Base-by-base conservation (phyloP, 495 filamentous ascomycete genomes). In the Aspergillus nanangensis region DNA sequence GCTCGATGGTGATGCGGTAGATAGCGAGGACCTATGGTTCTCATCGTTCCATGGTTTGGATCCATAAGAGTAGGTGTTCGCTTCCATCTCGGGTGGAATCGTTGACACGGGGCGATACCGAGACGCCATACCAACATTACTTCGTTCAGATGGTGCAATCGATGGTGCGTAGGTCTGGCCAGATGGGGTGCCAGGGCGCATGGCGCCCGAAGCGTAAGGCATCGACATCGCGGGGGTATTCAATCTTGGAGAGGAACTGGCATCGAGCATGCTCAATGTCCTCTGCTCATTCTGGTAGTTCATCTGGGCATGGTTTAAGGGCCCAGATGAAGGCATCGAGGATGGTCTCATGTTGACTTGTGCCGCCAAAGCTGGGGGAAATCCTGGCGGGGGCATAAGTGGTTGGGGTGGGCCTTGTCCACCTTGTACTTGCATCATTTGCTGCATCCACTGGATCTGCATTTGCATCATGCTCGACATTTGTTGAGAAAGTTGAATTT, bases 111-210 rank as follows among this genome's bases (percentile, higher is more conserved):
- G 91, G 11, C 94, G 82, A 66, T 98, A 98, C n/a, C 93, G 82
- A 27, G 88, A 82, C 19, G 92, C 87, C 38, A 92, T 70, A 3
- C 93, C 94, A 45, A 96, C 76, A 61, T 90, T 97, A 67, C 88
- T 96, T 39, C 93, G 84, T 67, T 98, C 93, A 1, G 87, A 95
- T 4, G 93, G 94, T 4, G 93, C 91, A 45, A 97, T 92, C 3
- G 83, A 87, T 3, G 85, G 71, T 0, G 84, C 73, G 59, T 88
- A 89, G 15, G 78, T 76, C 41, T 63, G 58, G 14, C 62, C 59
- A 22, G 42, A 49, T 20, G 60, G 52, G 7, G 61, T 67, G 23
- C 46, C 51, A 19, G 70, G 66, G 4, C 62, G 57, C 46, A 56
- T 48, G 5, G 38, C 56, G 8, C 58, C 57, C 5, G 61, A 51